Percentiles rank a stretch among this genome's conserved stretches.
Conservation (phyloP, 441 rosid genomes). For the Brassica balearica region DNA sequence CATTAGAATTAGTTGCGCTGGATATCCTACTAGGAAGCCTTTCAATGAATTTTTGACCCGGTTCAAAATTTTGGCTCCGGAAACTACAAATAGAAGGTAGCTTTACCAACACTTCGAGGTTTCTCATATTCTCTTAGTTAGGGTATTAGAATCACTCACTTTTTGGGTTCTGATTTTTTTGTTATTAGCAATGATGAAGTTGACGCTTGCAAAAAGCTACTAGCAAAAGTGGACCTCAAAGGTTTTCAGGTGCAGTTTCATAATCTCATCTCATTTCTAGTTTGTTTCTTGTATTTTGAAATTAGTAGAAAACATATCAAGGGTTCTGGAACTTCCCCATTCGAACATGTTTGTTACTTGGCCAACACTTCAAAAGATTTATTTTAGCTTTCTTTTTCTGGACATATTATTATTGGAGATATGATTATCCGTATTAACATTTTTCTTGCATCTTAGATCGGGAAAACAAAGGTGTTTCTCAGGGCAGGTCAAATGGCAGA, state of each 20-base stretch:
- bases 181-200: slow-evolving; percentile 65
- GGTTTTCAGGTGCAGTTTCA: slow-evolving; percentile 82
- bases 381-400: slow-evolving; percentile 16
- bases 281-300: slow-evolving; percentile 5
- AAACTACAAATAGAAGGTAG: slow-evolving; percentile 66
- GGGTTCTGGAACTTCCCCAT: slow-evolving; percentile 1
- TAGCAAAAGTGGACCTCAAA: slow-evolving; percentile 78
- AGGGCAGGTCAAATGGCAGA: slow-evolving; percentile 99
- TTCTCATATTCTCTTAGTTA: slow-evolving; percentile 17
- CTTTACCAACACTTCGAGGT: slow-evolving; percentile 13
- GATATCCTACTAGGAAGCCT: slow-evolving; percentile 88
- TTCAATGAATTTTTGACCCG: slow-evolving; percentile 79
- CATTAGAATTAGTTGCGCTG: slow-evolving; percentile 98
- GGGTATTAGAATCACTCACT: slow-evolving; percentile 15
- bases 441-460: slow-evolving; percentile 60
- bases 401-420: background rate
- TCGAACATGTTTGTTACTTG: slow-evolving; percentile 8
- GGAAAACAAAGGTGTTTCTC: slow-evolving; percentile 92
- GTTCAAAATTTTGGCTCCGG: slow-evolving; percentile 77
- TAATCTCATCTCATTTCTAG: background rate
- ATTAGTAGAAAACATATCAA: slow-evolving; percentile 18
- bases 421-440: background rate
- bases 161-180: slow-evolving; percentile 27
- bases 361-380: slow-evolving; percentile 4
- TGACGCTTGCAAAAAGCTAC: slow-evolving; percentile 78